Conservation (phyloP, 2,329 filamentous ascomycete genomes). For the Microthyrium microscopicum region DNA sequence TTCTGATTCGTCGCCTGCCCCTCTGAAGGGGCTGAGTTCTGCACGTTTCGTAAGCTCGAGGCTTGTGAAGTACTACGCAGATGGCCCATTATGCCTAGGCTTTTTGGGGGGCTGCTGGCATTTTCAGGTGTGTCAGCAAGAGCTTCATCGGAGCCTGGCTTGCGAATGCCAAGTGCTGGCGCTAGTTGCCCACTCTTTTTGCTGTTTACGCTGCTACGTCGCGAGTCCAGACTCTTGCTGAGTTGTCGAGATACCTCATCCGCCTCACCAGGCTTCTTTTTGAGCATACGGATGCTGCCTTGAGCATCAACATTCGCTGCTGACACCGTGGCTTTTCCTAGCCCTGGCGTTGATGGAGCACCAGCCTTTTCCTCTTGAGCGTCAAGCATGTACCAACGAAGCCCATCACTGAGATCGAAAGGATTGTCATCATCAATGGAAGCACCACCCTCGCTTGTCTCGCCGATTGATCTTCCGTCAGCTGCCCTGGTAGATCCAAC, state of each 20-base stretch:
- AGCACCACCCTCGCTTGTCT: slow-evolving; percentile 34
- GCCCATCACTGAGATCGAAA: slow-evolving; percentile 85
- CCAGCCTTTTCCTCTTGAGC: slow-evolving; percentile 86
- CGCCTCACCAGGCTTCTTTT: slow-evolving; percentile 24
- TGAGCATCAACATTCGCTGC: slow-evolving; percentile 74
- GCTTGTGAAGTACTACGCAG: not conserved
- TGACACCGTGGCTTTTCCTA: slow-evolving; percentile 82
- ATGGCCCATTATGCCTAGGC: slow-evolving; percentile 6
- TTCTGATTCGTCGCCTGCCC: slow-evolving; percentile 1
- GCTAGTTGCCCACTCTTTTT: slow-evolving; percentile 47
- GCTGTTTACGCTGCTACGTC: slow-evolving; percentile 72
- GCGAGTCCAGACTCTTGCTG: slow-evolving; percentile 78
- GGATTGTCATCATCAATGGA: slow-evolving; percentile 81
- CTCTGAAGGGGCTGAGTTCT: not conserved
- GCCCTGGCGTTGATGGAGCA: slow-evolving; percentile 71
- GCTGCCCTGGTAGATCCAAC: slow-evolving; percentile 33
- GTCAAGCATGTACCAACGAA: slow-evolving; percentile 93
- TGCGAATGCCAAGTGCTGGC: slow-evolving; percentile 1
- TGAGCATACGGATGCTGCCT: slow-evolving; percentile 38
- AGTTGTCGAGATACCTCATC: slow-evolving; percentile 33
- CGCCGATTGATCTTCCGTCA: slow-evolving; percentile 29
- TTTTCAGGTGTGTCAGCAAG: slow-evolving; percentile 1
- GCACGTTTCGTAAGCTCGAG: too few relatives aligned
- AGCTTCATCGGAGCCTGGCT: slow-evolving; percentile 2
- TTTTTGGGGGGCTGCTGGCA: slow-evolving; percentile 4